A percentile compares a stretch with the other conserved stretches of the same genome.
phyloP scores from a whole-genome alignment of 225 moss, liverwort and hornwort genomes.

The Bryoerythrophyllum caledonicum region DNA sequence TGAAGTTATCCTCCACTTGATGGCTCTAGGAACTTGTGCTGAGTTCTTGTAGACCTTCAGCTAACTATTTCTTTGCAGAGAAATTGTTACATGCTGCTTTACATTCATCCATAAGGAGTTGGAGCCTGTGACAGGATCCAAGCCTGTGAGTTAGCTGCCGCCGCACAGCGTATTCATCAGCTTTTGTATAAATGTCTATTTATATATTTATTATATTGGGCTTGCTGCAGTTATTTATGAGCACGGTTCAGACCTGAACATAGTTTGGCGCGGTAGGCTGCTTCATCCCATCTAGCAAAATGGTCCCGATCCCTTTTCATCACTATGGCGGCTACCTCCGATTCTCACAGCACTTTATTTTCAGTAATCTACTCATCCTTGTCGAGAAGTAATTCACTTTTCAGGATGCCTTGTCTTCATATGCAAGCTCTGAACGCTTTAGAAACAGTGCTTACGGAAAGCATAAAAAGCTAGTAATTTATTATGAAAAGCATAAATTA shows the following conservation, averaged over 20 bases:
- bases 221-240: conserved; percentile 18
- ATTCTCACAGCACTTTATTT: neutral
- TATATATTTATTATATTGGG: conserved; percentile 5
- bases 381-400: neutral
- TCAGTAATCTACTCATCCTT: neutral
- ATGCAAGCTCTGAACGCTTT: neutral
- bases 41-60: conserved; percentile 25
- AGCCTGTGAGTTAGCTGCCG: conserved; percentile 38
- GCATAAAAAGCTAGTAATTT: no score
- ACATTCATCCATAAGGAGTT: conserved; percentile 48
- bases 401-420: neutral
- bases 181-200: conserved; percentile 38
- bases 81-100: conserved; percentile 29
- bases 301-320: neutral
- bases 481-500: no score
- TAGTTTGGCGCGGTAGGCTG: conserved; percentile 3
- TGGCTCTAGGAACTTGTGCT: conserved; percentile 11
- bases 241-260: conserved; percentile 16
- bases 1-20: conserved; percentile 89
- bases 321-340: conserved; percentile 12
- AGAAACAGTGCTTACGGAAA: neutral
- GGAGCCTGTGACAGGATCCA: conserved; percentile 38
- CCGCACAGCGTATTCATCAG: conserved; percentile 26
- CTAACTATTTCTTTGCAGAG: conserved; percentile 20
- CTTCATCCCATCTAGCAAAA: neutral